Conservation (phyloP, 306 rosid species). For the Cyclanthera cordifolia region DNA sequence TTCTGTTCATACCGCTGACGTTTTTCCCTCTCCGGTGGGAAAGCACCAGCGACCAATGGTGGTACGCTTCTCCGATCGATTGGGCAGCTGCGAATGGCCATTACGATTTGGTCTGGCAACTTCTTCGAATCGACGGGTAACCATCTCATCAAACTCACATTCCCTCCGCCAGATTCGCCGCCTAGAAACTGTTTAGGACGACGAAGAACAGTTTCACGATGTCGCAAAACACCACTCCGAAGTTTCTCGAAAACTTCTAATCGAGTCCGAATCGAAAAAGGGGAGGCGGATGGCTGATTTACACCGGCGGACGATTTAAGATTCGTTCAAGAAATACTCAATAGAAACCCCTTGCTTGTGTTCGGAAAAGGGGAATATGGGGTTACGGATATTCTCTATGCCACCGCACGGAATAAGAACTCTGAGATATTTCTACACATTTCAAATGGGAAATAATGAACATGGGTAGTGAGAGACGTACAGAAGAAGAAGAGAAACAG, state of each 20-base stretch:
- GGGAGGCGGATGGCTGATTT: slow-evolving; percentile 93
- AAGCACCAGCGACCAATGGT: slow-evolving; percentile 98
- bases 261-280: slow-evolving; percentile 51
- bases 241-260: slow-evolving; percentile 60
- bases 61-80: slow-evolving; percentile 94
- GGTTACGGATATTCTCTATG: slow-evolving; percentile 59
- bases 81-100: slow-evolving; percentile 98
- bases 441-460: too few species aligned
- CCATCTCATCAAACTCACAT: slow-evolving; percentile 83
- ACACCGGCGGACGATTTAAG: slow-evolving; percentile 82
- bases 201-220: slow-evolving; percentile 58
- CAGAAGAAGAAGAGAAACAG: too few species aligned
- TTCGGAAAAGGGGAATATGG: slow-evolving; percentile 72
- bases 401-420: slow-evolving; percentile 51
- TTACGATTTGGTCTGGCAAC: slow-evolving; percentile 76
- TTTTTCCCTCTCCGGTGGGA: slow-evolving; percentile 95
- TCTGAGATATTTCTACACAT: slow-evolving; percentile 40
- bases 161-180: slow-evolving; percentile 83
- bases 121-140: slow-evolving; percentile 71
- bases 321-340: slow-evolving; percentile 45
- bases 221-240: slow-evolving; percentile 60
- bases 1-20: too few species aligned
- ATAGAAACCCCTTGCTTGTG: slow-evolving; percentile 49
- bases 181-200: slow-evolving; percentile 92
- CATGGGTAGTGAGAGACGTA: too few species aligned